Evolutionary conservation across 768 basidiomycete species (phyloP).

Genomic region (Sistotremastrum niveocremeum): DNA sequence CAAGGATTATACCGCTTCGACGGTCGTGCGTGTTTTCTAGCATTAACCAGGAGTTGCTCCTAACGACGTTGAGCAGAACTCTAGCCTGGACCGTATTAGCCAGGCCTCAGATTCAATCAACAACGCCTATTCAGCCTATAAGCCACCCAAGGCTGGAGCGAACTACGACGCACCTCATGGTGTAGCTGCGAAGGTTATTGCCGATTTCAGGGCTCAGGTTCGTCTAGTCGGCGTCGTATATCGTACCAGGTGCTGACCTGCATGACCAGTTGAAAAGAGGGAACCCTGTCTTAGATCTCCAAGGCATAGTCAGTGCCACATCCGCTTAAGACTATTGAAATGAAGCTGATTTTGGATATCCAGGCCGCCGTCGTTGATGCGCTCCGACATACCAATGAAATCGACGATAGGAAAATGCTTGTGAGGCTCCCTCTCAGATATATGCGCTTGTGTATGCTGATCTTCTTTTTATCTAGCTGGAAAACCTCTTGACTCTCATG

Average conservation of each 20-base stretch:
- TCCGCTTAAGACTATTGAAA: too few species aligned
- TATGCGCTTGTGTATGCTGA: background rate
- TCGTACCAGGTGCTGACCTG: background rate
- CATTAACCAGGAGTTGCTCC: too few species aligned
- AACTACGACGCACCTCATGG: conserved; percentile 4
- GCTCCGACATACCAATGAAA: conserved; percentile 39
- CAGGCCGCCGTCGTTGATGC: conserved; percentile 42
- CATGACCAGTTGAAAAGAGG: background rate
- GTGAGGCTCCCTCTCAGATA: conserved; percentile 21
- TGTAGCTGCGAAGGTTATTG: background rate
- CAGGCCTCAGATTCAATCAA: too few species aligned
- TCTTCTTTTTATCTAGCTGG: conserved; percentile 33
- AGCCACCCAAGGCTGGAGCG: background rate
- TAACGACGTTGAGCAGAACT: too few species aligned
- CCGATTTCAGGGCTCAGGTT: conserved; percentile 3
- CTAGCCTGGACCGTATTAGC: too few species aligned
- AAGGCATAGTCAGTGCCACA: too few species aligned
- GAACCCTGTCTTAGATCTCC: background rate
- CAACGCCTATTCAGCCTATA: too few species aligned
- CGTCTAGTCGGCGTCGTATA: background rate
- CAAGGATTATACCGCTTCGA: too few species aligned
- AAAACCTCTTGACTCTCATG: conserved; percentile 48
- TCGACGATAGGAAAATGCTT: conserved; percentile 49
- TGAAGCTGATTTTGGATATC: too few species aligned
- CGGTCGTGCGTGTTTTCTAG: too few species aligned